Base-by-base conservation (phyloP, 805 yeast genomes). In the Zygosaccharomyces pseudorouxii region DNA sequence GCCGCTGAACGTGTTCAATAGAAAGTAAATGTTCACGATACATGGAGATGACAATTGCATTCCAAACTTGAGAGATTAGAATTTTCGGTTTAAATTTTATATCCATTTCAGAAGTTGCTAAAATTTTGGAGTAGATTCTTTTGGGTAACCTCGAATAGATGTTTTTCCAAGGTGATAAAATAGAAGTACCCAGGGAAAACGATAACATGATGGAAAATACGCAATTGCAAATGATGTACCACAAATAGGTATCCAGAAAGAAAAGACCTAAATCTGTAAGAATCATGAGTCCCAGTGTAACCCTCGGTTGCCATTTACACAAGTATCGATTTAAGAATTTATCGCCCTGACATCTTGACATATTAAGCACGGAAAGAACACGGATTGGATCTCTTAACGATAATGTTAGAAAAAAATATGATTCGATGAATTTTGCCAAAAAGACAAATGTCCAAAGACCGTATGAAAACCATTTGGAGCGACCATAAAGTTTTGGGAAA, bases 151-250 rank as follows among this genome's bases (percentile, higher is more conserved):
- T 71, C 4, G 88, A 77, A 61, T 84, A 87, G 27, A 84, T 78
- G 57, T 86, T 86, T 62, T 86, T 78, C 95, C 95, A 87, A 0
- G 96, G 96, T 1, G 93, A 85, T 84, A 92, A 83, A 9, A 87
- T 81, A 0, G 95, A 86, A 4, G 86, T 82, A 0, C 96, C 96
- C 52, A 82, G 73, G 37, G 83, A 80, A 54, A 83, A 75, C 0
- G 93, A 84, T 5, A 86, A 71, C 47, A 82, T 74, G 4, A 86
- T 83, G 0, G 95, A 86, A 48, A 85, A 83, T 0, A 78, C 59
- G 0, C 93, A 83, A 59, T 82, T 86, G 79, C 92, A 84, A 35
- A 87, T 74, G 49, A 87, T 86, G 57, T 86, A 87, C 96, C 96
- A 87, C 14, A 87, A 69, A 57, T 87, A 87, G 0, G 95, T 86